phyloP scores from a whole-genome alignment of 306 rosid genomes.

The Malus domestica region DNA sequence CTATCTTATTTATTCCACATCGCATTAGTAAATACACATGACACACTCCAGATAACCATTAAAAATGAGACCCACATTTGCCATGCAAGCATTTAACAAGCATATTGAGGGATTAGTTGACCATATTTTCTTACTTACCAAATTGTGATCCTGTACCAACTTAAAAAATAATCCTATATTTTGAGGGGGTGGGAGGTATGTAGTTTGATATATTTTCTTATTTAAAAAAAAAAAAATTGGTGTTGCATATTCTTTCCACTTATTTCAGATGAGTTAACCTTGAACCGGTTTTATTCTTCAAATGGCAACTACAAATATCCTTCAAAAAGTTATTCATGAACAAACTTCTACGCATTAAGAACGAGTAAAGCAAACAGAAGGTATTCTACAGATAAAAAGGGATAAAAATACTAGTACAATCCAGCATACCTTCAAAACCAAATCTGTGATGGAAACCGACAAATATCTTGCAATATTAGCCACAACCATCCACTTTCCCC shows the following conservation, averaged over 20 bases:
- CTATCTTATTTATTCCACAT: not conserved
- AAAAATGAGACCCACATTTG: not conserved
- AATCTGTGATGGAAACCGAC: conserved; percentile 85
- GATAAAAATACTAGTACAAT: not conserved
- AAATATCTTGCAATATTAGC: conserved; percentile 84
- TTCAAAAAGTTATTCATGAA: not conserved
- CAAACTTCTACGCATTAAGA: not conserved
- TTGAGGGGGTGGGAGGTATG: not conserved
- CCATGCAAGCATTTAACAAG: too few relatives aligned
- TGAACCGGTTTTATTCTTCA: not conserved
- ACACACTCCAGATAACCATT: not conserved
- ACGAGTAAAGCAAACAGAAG: not conserved
- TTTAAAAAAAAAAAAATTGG: not conserved
- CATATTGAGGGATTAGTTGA: not conserved
- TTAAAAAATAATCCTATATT: not conserved
- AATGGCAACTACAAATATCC: not conserved
- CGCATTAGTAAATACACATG: not conserved
- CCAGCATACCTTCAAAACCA: conserved; percentile 71
- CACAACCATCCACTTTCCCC: conserved; percentile 90
- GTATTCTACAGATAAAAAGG: not conserved
- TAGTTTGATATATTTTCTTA: not conserved
- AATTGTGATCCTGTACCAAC: not conserved
- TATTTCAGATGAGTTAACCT: not conserved
- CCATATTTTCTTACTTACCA: not conserved
- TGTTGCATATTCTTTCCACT: not conserved